These are phyloP conservation scores for Aureobasidium melanogenum DNA, from an alignment of 2,329 filamentous ascomycete species.

Conservation along the genomic window DNA sequence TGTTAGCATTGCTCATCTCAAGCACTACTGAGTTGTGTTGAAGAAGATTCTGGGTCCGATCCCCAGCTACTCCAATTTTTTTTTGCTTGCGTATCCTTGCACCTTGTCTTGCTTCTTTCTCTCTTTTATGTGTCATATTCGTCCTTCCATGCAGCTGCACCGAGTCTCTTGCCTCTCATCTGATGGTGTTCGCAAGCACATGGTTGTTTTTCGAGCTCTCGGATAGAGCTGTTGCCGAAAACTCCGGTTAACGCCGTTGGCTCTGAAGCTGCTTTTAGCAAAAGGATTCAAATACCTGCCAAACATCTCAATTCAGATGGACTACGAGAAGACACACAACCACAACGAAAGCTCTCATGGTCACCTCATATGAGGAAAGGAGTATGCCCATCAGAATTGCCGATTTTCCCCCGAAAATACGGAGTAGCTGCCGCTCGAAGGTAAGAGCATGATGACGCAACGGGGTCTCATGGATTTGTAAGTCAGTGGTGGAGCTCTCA, in stretches of 20 bases:
- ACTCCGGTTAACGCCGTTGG: neutral
- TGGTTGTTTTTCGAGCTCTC: neutral
- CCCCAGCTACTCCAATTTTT: no score
- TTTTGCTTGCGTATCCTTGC: no score
- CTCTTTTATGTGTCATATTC: no score
- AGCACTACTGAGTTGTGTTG: no score
- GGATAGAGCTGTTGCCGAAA: neutral
- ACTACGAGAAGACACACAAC: neutral
- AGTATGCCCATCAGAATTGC: neutral
- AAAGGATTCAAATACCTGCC: neutral
- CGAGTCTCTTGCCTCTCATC: no score
- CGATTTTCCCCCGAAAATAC: neutral
- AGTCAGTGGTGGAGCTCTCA: conserved; percentile 4
- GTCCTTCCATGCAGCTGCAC: no score
- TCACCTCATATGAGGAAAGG: neutral
- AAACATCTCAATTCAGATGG: neutral
- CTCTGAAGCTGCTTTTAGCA: neutral
- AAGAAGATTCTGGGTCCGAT: no score
- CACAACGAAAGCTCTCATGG: neutral
- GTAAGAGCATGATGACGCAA: neutral
- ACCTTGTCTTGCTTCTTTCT: no score
- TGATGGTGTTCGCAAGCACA: neutral
- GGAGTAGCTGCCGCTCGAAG: neutral
- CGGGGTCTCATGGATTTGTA: conserved; percentile 12
- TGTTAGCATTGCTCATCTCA: no score